Evolutionary conservation across 2,329 filamentous ascomycete species (phyloP).

Genomic region (Hypoxylon sp.): DNA sequence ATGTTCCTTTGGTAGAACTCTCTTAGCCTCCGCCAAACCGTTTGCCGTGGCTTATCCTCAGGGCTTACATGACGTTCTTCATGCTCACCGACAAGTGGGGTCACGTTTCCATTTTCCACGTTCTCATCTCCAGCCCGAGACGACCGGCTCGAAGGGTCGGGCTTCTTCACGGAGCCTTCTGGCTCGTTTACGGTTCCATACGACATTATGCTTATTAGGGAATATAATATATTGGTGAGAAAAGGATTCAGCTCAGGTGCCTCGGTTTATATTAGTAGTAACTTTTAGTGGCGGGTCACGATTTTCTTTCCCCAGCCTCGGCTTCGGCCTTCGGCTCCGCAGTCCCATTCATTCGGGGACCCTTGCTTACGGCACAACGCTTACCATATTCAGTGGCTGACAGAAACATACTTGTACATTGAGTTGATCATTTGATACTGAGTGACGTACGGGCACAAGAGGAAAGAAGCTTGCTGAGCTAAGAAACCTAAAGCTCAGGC

Average conservation of each 20-base stretch:
- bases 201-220: slow-evolving; percentile 22
- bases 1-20: slow-evolving; percentile 63
- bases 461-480: not conserved
- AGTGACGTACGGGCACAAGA: not conserved
- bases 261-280: not conserved
- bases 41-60: slow-evolving; percentile 9
- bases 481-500: not conserved
- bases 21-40: slow-evolving; percentile 34
- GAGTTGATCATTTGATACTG: not conserved
- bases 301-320: slow-evolving; percentile 22
- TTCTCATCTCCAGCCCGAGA: slow-evolving; percentile 15
- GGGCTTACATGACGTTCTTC: slow-evolving; percentile 2
- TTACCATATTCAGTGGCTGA: not conserved
- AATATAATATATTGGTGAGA: not conserved
- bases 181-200: slow-evolving; percentile 26
- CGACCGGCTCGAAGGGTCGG: slow-evolving; percentile 4
- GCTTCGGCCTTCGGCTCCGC: slow-evolving; percentile 34
- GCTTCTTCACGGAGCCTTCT: not conserved
- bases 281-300: slow-evolving; percentile 13
- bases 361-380: not conserved
- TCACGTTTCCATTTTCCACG: slow-evolving; percentile 6
- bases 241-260: not conserved
- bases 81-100: slow-evolving; percentile 19
- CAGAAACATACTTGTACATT: not conserved
- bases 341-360: slow-evolving; percentile 8